phyloP scores from a whole-genome alignment of 2,329 filamentous ascomycete species.

The Saccharata proteae region DNA sequence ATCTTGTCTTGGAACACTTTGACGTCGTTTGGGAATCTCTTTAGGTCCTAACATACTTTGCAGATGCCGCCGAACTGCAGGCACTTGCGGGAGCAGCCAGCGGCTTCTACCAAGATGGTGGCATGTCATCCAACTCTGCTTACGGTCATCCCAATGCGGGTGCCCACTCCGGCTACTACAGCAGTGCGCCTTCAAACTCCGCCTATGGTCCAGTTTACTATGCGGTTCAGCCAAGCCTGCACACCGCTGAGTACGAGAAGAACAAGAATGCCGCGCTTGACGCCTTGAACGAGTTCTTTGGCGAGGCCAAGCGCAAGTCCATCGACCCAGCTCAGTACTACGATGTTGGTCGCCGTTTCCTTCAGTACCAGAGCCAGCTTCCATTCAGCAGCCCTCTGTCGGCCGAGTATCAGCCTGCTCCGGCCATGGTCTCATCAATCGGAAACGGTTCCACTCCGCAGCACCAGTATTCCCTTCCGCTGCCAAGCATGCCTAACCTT shows the following conservation, averaged over 20 bases:
- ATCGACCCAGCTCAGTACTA: slow-evolving; percentile 84
- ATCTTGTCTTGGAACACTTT: slow-evolving; percentile 9
- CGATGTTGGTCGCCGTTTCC: slow-evolving; percentile 78
- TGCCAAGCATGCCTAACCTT: slow-evolving; percentile 77
- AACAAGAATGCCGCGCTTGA: slow-evolving; percentile 56
- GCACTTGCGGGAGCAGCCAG: slow-evolving; percentile 36
- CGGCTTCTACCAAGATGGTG: slow-evolving; percentile 36
- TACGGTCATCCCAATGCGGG: slow-evolving; percentile 42
- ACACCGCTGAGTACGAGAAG: slow-evolving; percentile 55
- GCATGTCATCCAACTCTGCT: slow-evolving; percentile 21
- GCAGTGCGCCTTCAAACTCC: slow-evolving; percentile 40
- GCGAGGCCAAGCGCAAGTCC: slow-evolving; percentile 79
- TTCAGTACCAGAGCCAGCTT: slow-evolving; percentile 61
- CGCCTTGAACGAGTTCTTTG: slow-evolving; percentile 86
- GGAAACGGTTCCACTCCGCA: slow-evolving; percentile 46
- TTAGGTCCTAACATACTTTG: slow-evolving; percentile 21
- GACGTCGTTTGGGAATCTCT: slow-evolving; percentile 12
- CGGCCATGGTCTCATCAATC: slow-evolving; percentile 42
- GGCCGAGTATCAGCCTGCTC: slow-evolving; percentile 40
- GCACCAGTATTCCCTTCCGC: slow-evolving; percentile 73
- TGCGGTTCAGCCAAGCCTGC: slow-evolving; percentile 56
- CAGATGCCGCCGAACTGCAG: slow-evolving; percentile 35
- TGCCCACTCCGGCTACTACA: slow-evolving; percentile 37
- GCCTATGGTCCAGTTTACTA: slow-evolving; percentile 67
- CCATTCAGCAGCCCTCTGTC: slow-evolving; percentile 24